Base-by-base conservation (phyloP, 163 green algal genomes). In the Chlorella variabilis region DNA sequence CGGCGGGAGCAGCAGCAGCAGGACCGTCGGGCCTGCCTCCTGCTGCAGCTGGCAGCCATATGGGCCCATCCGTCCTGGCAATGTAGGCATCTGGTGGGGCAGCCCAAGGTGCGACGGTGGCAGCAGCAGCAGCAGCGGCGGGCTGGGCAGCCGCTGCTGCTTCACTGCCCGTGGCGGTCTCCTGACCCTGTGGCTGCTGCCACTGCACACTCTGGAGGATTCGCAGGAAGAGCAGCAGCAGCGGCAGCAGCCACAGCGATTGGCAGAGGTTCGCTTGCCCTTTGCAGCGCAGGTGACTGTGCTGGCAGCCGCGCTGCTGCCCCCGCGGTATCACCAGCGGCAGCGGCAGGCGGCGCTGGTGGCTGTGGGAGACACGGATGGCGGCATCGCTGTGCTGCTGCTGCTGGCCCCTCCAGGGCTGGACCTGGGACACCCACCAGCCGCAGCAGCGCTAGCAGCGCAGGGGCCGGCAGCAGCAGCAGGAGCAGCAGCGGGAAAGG, bases 111-210 rank as follows among this genome's bases (percentile, higher is more conserved):
- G 56, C 75, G 62, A 42, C 71, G 15, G 49, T 36, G n/a, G 39
- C 17, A 11, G 36, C 34, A 31, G 70, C 33, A 45, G 33, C 75
- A 0, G 3, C 1, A 45, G 29, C 29, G 13, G 42, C 49, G 39
- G 51, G 1, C 54, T 83, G 39, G 39, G 67, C 54, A 56, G 56
- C 54, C 25, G 69, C 41, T 38, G 27, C 56, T 80, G 61, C 58
- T 80, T 80, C 69, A 80, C 78, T 4, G 61, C 78, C 1, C 42
- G 48, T 20, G 27, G 51, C 18, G 58, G 41, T 6, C 36, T 63
- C 39, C n/a, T 83, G 36, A 58, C 36, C 4, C 42, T 65, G 31
- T 83, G 77, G 77, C 51, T 58, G 51, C 62, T 82, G 62, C 62
- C 76, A 4, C 42, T 36, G 1, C 41, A n/a, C 31, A 29, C 54